Conservation (phyloP, 2,329 filamentous ascomycete genomes). For the Pseudogymnoascus sp. region DNA sequence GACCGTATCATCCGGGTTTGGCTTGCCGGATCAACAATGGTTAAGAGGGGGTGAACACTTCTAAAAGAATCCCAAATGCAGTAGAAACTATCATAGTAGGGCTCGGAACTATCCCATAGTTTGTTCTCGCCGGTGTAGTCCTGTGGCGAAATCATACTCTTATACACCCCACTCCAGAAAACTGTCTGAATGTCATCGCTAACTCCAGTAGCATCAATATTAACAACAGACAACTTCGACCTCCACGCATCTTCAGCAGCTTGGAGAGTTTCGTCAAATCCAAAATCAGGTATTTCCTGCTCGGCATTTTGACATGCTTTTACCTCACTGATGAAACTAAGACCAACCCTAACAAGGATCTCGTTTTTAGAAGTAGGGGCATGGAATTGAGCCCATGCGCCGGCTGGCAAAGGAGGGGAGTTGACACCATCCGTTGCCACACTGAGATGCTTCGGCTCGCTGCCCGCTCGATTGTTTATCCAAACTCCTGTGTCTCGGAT, state of each 20-base stretch:
- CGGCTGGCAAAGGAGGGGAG: slow-evolving; percentile 47
- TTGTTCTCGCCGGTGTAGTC: slow-evolving; percentile 69
- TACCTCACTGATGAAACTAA: slow-evolving; percentile 59
- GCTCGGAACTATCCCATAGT: slow-evolving; percentile 55
- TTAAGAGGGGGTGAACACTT: slow-evolving; percentile 60
- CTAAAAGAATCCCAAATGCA: slow-evolving; percentile 65
- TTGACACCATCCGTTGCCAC: slow-evolving; percentile 43
- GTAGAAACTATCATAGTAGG: slow-evolving; percentile 30
- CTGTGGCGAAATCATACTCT: slow-evolving; percentile 64
- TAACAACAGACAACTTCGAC: slow-evolving; percentile 50
- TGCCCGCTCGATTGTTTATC: slow-evolving; percentile 45
- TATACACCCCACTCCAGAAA: slow-evolving; percentile 65
- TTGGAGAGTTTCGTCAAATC: slow-evolving; percentile 46
- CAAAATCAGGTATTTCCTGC: slow-evolving; percentile 57
- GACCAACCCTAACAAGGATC: slow-evolving; percentile 56
- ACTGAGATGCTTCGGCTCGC: slow-evolving; percentile 36
- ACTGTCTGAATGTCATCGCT: slow-evolving; percentile 47
- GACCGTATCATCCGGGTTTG: slow-evolving; percentile 61
- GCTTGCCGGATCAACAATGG: slow-evolving; percentile 54
- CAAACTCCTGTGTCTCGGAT: slow-evolving; percentile 55
- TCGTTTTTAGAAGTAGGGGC: slow-evolving; percentile 36
- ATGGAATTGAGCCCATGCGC: slow-evolving; percentile 56
- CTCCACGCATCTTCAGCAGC: slow-evolving; percentile 51
- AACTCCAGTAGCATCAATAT: slow-evolving; percentile 45
- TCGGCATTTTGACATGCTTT: slow-evolving; percentile 63